Percentiles rank a stretch among this genome's conserved stretches.
These are phyloP conservation scores for Populus hybrid DNA, from an alignment of 441 rosid species.

Conservation along the genomic window DNA sequence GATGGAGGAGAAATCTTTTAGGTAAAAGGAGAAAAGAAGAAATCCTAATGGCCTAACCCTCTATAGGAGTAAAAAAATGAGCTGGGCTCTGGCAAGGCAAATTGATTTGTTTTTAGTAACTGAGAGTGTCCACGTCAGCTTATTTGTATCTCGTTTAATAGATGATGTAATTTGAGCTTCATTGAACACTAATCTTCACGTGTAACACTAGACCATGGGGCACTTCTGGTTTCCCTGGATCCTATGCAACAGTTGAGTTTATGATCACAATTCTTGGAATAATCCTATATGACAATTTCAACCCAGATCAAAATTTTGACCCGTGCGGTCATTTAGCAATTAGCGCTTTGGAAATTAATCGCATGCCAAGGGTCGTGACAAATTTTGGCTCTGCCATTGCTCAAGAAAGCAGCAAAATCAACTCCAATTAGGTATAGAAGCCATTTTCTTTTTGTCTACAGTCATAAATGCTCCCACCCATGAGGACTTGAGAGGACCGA, in stretches of 20 bases:
- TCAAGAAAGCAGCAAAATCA: not conserved
- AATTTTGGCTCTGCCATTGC: not conserved
- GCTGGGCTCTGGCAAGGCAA: not conserved
- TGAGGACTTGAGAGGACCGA: not conserved
- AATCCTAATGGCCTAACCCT: not conserved
- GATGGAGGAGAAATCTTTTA: not conserved
- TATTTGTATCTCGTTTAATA: too few relatives aligned
- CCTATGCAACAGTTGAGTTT: conserved; percentile 9
- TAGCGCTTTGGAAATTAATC: not conserved
- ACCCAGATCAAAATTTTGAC: not conserved
- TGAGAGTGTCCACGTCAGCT: too few relatives aligned
- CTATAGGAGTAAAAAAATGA: not conserved
- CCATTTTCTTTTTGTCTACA: not conserved
- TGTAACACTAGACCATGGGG: not conserved
- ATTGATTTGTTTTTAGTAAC: not conserved
- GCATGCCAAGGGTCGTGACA: not conserved
- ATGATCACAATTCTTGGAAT: not conserved
- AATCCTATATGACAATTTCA: not conserved
- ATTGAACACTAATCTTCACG: too few relatives aligned
- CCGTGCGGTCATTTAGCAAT: not conserved
- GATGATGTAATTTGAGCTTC: not conserved
- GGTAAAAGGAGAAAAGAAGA: not conserved
- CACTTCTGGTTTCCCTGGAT: conserved; percentile 4
- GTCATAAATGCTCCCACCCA: not conserved
- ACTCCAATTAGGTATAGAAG: not conserved